Evolutionary conservation across 1,284 basidiomycete species (phyloP).

Genomic region (Pyrrhoderma lamaoense): DNA sequence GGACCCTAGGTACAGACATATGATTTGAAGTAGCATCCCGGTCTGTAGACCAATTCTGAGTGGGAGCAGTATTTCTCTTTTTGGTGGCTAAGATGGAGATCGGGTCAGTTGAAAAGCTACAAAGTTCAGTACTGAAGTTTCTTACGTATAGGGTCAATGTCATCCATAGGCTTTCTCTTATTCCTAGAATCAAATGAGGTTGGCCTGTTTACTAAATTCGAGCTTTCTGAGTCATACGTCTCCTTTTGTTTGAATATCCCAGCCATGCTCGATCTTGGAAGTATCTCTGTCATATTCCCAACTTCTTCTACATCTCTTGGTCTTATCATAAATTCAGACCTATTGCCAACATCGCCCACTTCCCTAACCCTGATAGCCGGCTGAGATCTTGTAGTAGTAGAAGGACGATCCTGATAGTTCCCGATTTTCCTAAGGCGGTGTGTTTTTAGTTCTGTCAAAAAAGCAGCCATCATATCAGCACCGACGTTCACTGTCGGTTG

Average conservation of each 20-base stretch:
- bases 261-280: slow-evolving; percentile 3
- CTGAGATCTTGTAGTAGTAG: background rate
- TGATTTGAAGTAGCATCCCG: too few species aligned
- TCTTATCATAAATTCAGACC: slow-evolving; percentile 18
- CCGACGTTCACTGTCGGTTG: slow-evolving; percentile 62
- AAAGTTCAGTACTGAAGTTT: too few species aligned
- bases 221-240: too few species aligned
- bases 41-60: too few species aligned
- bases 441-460: slow-evolving; percentile 70
- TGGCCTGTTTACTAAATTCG: too few species aligned
- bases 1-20: too few species aligned
- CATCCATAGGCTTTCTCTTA: too few species aligned
- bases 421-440: slow-evolving; percentile 52
- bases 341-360: slow-evolving; percentile 19
- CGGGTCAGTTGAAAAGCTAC: too few species aligned
- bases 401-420: slow-evolving; percentile 12
- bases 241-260: too few species aligned
- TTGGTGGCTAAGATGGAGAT: slow-evolving; percentile 4
- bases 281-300: slow-evolving; percentile 6
- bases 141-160: background rate
- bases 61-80: background rate
- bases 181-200: too few species aligned
- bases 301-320: slow-evolving; percentile 22
- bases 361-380: slow-evolving; percentile 12
- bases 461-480: slow-evolving; percentile 73